Evolutionary conservation across 257 asterid genomes (phyloP), one percentile per base, ranked within the genome.

Genomic region (Cruciata laevipes): DNA sequence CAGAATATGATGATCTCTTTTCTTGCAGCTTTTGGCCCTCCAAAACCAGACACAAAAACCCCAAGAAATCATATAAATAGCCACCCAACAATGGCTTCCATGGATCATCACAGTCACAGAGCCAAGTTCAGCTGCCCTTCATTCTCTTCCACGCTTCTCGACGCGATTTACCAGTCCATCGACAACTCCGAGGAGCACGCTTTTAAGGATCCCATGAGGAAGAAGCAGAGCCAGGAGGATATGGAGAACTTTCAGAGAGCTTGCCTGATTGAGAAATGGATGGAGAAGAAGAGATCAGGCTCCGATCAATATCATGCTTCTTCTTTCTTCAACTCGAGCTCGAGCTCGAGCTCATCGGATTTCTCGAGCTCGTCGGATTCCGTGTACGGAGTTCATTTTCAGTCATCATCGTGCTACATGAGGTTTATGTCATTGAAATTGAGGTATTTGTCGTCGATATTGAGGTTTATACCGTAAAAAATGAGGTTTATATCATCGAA

Each of bases 181-280:
- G 97, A 87, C 64, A 79, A 68, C 63, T 24, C 30, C 21, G 12
- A 33, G 35, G 70, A 61, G 91, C 79, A 3, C 82, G 76, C 8
- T 12, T 37, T 37, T 37, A 8, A 18, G 80, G 78, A 7, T 73
- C 69, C 20, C 49, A 75, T 71, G 84, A 74, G 83, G 77, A 82
- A 79, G 73, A 83, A 82, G 64, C 83, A 79, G 64, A 73, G 69
- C 51, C 74, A 78, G 6, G 94, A 81, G 52, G 90, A 82, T 7
- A 79, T 80, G 81, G 93, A 82, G 18, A 83, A 79, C 69, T 83
- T 79, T 71, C 89, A 74, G 62, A 82, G 96, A 32, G 85, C 84
- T 9, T 80, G 87, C 72, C 79, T 86, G 89, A 84, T 89, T 47
- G 97, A 93, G 84, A 88, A 86, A 55, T 93, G 97, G 97, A 89